A percentile compares a stretch with the other conserved stretches of the same genome.
Evolutionary conservation across 2,329 filamentous ascomycete species (phyloP).

Genomic region (Fusarium globosum): DNA sequence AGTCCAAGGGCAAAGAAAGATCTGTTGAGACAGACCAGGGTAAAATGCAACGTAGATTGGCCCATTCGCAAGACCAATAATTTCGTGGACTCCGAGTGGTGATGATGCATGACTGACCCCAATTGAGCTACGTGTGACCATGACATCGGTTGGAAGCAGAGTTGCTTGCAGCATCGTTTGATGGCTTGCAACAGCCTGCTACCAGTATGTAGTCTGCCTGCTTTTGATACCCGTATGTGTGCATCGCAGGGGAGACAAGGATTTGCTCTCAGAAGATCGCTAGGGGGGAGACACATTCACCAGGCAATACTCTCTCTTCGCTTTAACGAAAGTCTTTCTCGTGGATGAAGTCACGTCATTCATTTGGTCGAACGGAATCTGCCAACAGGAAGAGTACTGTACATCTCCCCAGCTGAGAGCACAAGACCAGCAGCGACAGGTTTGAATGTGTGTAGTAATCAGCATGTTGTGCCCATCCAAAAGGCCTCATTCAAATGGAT

Average conservation of each 20-base stretch:
- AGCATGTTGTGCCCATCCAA: not conserved
- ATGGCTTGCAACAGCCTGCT: conserved; percentile 4
- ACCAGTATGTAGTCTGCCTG: not conserved
- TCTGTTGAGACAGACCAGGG: not conserved
- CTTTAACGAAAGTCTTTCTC: conserved; percentile 1
- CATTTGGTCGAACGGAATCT: not conserved
- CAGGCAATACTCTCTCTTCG: conserved; percentile 15
- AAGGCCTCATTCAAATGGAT: conserved; percentile 10
- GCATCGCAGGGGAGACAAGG: not conserved
- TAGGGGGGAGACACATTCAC: not conserved
- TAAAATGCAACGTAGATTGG: conserved; percentile 20
- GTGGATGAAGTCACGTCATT: not conserved
- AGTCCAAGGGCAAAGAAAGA: conserved; percentile 10
- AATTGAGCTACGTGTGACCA: conserved; percentile 41
- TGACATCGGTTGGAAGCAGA: conserved; percentile 40
- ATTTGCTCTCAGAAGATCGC: not conserved
- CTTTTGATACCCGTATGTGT: not conserved
- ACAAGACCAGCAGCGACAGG: not conserved
- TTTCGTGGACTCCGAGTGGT: conserved; percentile 22
- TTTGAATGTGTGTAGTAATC: not conserved
- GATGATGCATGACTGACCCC: conserved; percentile 11
- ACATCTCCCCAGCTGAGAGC: not conserved
- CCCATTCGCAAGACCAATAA: conserved; percentile 33
- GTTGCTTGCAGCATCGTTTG: conserved; percentile 31
- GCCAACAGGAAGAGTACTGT: not conserved